Evolutionary conservation across 352 stramenopile species (phyloP).

Genomic region (Globisporangium cylindrosporum): DNA sequence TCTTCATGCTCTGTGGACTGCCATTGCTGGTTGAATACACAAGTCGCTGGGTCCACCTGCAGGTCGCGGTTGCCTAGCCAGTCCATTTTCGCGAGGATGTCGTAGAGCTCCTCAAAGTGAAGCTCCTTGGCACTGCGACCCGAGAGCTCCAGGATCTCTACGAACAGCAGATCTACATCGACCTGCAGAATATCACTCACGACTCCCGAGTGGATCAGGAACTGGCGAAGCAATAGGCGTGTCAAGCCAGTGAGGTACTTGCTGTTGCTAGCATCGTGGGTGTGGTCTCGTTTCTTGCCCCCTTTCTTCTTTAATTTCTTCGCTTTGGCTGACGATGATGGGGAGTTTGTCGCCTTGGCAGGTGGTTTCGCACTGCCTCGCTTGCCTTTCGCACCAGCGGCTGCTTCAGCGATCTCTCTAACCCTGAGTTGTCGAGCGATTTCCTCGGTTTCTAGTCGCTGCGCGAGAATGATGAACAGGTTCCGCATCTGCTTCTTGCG

Average conservation of each 20-base stretch:
- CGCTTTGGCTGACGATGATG: neutral
- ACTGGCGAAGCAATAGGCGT: constrained; percentile 29
- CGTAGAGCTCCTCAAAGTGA: constrained; percentile 38
- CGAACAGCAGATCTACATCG: constrained; percentile 46
- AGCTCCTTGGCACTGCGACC: constrained; percentile 26
- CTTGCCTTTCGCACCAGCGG: neutral
- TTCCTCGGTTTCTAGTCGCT: constrained; percentile 22
- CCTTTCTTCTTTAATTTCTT: constrained; percentile 28
- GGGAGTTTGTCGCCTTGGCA: neutral
- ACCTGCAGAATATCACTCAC: constrained; percentile 25
- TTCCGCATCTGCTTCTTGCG: constrained; percentile 34
- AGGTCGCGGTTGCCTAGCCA: constrained; percentile 34
- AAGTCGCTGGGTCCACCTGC: constrained; percentile 20
- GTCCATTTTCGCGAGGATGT: constrained; percentile 23
- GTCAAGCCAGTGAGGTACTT: constrained; percentile 47
- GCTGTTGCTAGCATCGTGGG: constrained; percentile 9
- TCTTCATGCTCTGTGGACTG: constrained; percentile 1
- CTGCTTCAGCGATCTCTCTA: constrained; percentile 14
- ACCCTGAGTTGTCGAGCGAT: constrained; percentile 11
- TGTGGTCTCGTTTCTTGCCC: constrained; percentile 19
- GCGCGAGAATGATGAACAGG: constrained; percentile 47
- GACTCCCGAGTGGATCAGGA: constrained; percentile 40
- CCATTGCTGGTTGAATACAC: constrained; percentile 19
- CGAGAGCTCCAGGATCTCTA: constrained; percentile 24
- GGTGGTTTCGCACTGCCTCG: neutral